Conservation (phyloP, 257 asterid genomes). For the Fraxinus quadrangulata region DNA sequence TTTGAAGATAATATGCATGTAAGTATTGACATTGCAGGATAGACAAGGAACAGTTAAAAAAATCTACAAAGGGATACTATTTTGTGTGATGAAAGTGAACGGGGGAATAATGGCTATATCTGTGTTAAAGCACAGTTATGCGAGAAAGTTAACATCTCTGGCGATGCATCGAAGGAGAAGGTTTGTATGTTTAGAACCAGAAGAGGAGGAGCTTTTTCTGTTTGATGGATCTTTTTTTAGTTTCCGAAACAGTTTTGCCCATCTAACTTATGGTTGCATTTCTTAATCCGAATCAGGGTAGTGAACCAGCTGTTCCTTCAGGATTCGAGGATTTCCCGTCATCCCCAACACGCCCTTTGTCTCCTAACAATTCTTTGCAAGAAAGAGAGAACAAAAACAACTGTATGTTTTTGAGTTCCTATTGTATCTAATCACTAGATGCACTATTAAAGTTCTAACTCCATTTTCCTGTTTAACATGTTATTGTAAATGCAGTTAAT, state of each 20-base stretch:
- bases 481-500: constrained; percentile 49
- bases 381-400: constrained; percentile 59
- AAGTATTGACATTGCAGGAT: constrained; percentile 54
- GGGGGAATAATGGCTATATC: constrained; percentile 69
- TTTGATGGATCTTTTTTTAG: constrained; percentile 2
- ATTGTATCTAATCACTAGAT: constrained; percentile 17
- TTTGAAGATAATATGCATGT: constrained; percentile 24
- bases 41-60: constrained; percentile 76
- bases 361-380: constrained; percentile 62
- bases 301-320: constrained; percentile 58
- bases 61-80: constrained; percentile 74
- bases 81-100: constrained; percentile 65
- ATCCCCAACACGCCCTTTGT: constrained; percentile 80
- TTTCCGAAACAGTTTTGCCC: constrained; percentile 3
- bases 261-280: constrained; percentile 12
- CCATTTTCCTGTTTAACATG: constrained; percentile 21
- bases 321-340: constrained; percentile 60
- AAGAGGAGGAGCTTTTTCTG: not conserved
- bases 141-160: constrained; percentile 65
- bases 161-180: constrained; percentile 53
- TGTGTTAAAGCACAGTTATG: constrained; percentile 67
- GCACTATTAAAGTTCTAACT: constrained; percentile 23
- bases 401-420: constrained; percentile 54
- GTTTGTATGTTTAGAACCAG: constrained; percentile 39
- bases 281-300: constrained; percentile 44